phyloP scores from a whole-genome alignment of 495 filamentous ascomycete genomes.

The Aspergillus kassunensis region DNA sequence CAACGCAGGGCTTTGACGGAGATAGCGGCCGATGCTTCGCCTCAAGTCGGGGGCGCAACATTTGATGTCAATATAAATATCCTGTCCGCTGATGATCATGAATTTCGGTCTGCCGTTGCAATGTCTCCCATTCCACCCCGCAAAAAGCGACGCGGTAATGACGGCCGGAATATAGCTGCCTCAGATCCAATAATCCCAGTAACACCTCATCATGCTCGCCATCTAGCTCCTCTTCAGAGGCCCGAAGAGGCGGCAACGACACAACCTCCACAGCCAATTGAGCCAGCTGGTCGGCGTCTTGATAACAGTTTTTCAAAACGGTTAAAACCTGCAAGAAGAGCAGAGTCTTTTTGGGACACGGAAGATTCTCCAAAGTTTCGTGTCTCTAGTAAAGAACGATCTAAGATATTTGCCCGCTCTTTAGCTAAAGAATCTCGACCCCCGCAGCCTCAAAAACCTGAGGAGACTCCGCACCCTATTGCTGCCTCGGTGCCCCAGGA shows the following conservation, averaged over 20 bases:
- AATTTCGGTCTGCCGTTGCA: conserved; percentile 36
- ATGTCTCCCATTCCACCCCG: conserved; percentile 35
- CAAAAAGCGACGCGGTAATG: conserved; percentile 38
- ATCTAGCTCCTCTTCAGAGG: conserved; percentile 6
- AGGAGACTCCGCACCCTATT: conserved; percentile 4
- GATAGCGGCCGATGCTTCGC: conserved; percentile 44
- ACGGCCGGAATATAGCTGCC: conserved; percentile 27
- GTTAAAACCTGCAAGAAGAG: conserved; percentile 24
- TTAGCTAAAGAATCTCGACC: conserved; percentile 10
- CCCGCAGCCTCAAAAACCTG: conserved; percentile 5
- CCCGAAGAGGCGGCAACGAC: conserved; percentile 7
- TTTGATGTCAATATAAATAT: conserved; percentile 42
- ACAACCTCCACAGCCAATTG: conserved; percentile 12
- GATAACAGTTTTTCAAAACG: conserved; percentile 16
- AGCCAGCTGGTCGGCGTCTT: conserved; percentile 13
- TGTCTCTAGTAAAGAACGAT: conserved; percentile 24
- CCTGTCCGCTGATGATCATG: conserved; percentile 40
- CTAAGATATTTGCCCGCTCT: conserved; percentile 12
- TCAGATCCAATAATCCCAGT: conserved; percentile 32
- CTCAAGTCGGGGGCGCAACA: conserved; percentile 27
- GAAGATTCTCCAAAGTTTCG: conserved; percentile 31
- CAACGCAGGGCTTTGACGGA: conserved; percentile 43
- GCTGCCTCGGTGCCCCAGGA: conserved; percentile 9
- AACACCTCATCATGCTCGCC: conserved; percentile 24
- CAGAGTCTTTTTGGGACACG: conserved; percentile 37